A percentile compares a stretch with the other conserved stretches of the same genome.
phyloP scores from a whole-genome alignment of 116 monocot genomes.

The Zostera marina region DNA sequence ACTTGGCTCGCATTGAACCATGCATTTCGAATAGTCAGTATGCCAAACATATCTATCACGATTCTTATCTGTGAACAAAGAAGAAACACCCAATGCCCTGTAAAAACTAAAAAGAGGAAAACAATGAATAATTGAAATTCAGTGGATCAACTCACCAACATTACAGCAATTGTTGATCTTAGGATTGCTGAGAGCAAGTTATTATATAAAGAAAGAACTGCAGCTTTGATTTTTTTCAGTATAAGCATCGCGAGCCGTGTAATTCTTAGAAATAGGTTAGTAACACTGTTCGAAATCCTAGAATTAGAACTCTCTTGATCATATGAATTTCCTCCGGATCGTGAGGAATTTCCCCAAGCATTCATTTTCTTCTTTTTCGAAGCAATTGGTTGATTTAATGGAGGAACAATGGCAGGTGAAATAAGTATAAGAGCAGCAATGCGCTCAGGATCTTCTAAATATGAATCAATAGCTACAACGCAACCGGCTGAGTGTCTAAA shows the following conservation, averaged over 20 bases:
- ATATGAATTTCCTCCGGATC: constrained; percentile 7
- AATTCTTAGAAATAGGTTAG: constrained; percentile 16
- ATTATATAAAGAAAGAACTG: constrained; percentile 15
- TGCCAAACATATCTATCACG: constrained; percentile 77
- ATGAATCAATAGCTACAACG: constrained; percentile 72
- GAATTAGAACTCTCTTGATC: constrained; percentile 16
- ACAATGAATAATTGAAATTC: not conserved
- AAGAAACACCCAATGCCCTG: not conserved
- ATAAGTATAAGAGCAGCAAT: constrained; percentile 75
- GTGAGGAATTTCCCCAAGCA: not conserved
- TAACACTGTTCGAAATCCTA: constrained; percentile 32
- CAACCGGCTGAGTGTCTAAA: constrained; percentile 92
- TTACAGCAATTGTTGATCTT: constrained; percentile 18
- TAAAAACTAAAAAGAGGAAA: too few relatives aligned
- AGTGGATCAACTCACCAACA: constrained; percentile 15
- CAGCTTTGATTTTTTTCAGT: constrained; percentile 26
- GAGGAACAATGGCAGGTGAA: constrained; percentile 76
- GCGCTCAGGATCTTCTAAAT: constrained; percentile 70
- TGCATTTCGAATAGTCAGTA: constrained; percentile 36
- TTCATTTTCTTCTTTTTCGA: constrained; percentile 5
- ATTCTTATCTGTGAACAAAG: constrained; percentile 40
- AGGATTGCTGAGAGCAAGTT: constrained; percentile 15
- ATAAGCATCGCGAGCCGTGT: constrained; percentile 10
- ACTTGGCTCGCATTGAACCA: constrained; percentile 72
- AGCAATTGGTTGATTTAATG: constrained; percentile 18